Conservation (phyloP, 805 yeast genomes). For the Metschnikowia kunwiensis region DNA sequence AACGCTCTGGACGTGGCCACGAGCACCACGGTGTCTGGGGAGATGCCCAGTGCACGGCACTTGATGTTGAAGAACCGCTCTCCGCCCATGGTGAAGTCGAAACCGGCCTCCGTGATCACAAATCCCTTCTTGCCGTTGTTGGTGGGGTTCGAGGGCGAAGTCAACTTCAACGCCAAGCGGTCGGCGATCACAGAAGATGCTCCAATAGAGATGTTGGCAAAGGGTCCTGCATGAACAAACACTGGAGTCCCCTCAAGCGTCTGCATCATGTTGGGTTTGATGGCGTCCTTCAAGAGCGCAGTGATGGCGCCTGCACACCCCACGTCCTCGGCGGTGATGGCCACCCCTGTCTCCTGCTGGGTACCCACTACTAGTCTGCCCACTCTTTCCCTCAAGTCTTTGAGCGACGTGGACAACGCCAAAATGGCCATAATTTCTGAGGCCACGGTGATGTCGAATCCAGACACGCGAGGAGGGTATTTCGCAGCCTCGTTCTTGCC, state of each 20-base stretch:
- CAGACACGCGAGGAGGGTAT: slow-evolving; percentile 79
- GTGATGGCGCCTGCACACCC: slow-evolving; percentile 96
- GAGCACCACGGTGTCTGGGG: slow-evolving; percentile 87
- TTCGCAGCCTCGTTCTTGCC: slow-evolving; percentile 81
- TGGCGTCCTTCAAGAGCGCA: slow-evolving; percentile 91
- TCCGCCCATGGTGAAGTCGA: slow-evolving; percentile 99
- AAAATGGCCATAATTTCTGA: slow-evolving; percentile 95
- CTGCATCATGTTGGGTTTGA: slow-evolving; percentile 96
- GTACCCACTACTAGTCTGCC: slow-evolving; percentile 90
- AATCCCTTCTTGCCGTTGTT: slow-evolving; percentile 60
- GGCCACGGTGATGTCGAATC: slow-evolving; percentile 95
- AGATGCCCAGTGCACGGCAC: slow-evolving; percentile 85
- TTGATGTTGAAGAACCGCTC: slow-evolving; percentile 95
- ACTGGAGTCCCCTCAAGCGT: slow-evolving; percentile 97
- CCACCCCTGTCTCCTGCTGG: slow-evolving; percentile 61
- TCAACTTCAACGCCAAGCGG: slow-evolving; percentile 84
- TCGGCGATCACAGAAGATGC: slow-evolving; percentile 95
- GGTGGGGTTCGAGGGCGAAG: slow-evolving; percentile 47
- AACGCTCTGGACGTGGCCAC: slow-evolving; percentile 97
- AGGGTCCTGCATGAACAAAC: slow-evolving; percentile 96
- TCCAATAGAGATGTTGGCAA: slow-evolving; percentile 96
- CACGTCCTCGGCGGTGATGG: slow-evolving; percentile 90
- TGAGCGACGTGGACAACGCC: slow-evolving; percentile 73
- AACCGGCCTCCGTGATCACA: slow-evolving; percentile 97
- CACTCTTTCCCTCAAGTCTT: slow-evolving; percentile 82